Percentiles rank a stretch among this genome's conserved stretches.
Evolutionary conservation across 495 filamentous ascomycete genomes (phyloP).

Genomic region (Trichocladium uniseriatum): DNA sequence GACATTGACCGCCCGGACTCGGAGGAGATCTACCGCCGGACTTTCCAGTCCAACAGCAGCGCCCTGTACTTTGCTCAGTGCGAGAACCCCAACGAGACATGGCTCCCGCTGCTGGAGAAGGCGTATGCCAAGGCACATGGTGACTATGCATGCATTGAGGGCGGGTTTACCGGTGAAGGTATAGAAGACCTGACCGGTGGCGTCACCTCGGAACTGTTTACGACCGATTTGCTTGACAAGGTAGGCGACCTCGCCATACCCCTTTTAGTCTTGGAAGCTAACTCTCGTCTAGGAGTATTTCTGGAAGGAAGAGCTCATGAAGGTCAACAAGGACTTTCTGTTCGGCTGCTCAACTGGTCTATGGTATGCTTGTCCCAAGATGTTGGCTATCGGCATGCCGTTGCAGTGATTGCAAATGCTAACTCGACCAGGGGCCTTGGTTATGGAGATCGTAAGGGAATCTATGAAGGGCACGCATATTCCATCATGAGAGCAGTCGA

Average conservation of each 20-base stretch:
- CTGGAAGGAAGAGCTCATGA: conserved; percentile 77
- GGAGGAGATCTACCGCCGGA: conserved; percentile 68
- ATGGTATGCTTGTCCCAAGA: conserved; percentile 20
- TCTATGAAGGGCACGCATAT: conserved; percentile 77
- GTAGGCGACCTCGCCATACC: not conserved
- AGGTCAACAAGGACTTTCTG: conserved; percentile 78
- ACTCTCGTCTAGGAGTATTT: conserved; percentile 50
- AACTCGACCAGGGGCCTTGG: conserved; percentile 37
- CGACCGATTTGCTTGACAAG: conserved; percentile 77
- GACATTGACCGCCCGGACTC: conserved; percentile 59
- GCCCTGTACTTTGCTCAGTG: conserved; percentile 85
- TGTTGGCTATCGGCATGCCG: too few species aligned
- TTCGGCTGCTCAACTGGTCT: conserved; percentile 73
- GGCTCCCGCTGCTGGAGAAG: conserved; percentile 90
- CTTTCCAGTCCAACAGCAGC: conserved; percentile 61
- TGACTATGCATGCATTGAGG: conserved; percentile 74
- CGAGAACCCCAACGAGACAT: conserved; percentile 79
- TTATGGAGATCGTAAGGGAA: conserved; percentile 58
- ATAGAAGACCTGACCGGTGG: conserved; percentile 92
- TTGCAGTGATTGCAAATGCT: too few species aligned
- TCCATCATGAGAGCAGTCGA: conserved; percentile 78
- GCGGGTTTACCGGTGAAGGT: conserved; percentile 78
- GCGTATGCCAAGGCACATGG: conserved; percentile 95
- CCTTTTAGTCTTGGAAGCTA: not conserved
- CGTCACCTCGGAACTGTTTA: conserved; percentile 71